A percentile compares a stretch with the other conserved stretches of the same genome.
phyloP scores from a whole-genome alignment of 306 rosid genomes.

The Mimosa pudica region DNA sequence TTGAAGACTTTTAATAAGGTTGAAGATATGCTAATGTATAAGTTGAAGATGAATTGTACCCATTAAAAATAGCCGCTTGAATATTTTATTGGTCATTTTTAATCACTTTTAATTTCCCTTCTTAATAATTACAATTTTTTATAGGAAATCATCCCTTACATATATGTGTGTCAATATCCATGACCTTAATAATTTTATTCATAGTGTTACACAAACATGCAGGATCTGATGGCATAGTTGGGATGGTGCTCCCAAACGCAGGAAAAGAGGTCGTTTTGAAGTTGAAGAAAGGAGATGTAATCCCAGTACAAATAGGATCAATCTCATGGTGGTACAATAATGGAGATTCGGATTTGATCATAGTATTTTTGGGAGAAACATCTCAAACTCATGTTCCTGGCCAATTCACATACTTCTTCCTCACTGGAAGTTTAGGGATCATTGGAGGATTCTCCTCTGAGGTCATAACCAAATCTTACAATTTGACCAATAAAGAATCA shows the following conservation, averaged over 20 bases:
- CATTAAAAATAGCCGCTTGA: no score
- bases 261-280: constrained; percentile 42
- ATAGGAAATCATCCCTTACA: no score
- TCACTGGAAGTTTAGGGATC: constrained; percentile 40
- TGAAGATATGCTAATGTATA: no score
- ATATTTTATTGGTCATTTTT: no score
- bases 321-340: constrained; percentile 63
- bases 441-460: constrained; percentile 47
- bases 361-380: constrained; percentile 48
- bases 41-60: no score
- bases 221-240: constrained; percentile 50
- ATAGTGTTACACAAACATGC: background rate
- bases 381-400: constrained; percentile 33
- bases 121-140: no score
- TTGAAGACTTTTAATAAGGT: no score
- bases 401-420: constrained; percentile 40
- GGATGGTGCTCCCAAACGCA: constrained; percentile 38
- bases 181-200: background rate
- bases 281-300: constrained; percentile 46
- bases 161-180: background rate
- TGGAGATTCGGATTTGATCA: constrained; percentile 40
- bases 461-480: constrained; percentile 31
- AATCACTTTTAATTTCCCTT: no score
- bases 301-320: constrained; percentile 42
- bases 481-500: constrained; percentile 30